A percentile compares a stretch with the other conserved stretches of the same genome.
phyloP scores from a whole-genome alignment of 2,329 filamentous ascomycete species.

The Bipolaris cookei region DNA sequence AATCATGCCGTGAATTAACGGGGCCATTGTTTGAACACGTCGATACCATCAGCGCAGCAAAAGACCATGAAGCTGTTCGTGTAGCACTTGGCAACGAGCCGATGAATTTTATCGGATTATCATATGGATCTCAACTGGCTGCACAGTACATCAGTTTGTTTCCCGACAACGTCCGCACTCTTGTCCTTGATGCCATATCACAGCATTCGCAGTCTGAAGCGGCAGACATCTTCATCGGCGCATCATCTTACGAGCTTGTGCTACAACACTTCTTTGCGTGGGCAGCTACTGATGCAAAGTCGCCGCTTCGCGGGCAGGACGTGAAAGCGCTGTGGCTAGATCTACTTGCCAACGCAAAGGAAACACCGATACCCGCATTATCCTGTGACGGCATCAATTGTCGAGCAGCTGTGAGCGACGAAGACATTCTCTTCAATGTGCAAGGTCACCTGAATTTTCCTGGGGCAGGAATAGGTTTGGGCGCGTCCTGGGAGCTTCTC shows the following conservation, averaged over 20 bases:
- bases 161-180: conserved; percentile 51
- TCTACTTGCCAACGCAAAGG: conserved; percentile 35
- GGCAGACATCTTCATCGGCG: conserved; percentile 46
- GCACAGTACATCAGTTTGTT: conserved; percentile 54
- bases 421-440: conserved; percentile 38
- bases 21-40: conserved; percentile 52
- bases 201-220: conserved; percentile 51
- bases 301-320: conserved; percentile 41
- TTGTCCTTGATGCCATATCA: conserved; percentile 55
- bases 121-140: conserved; percentile 56
- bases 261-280: conserved; percentile 50
- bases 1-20: conserved; percentile 50
- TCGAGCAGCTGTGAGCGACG: conserved; percentile 34
- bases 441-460: conserved; percentile 13
- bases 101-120: conserved; percentile 53
- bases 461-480: neutral
- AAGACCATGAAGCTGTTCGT: conserved; percentile 48
- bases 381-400: conserved; percentile 37
- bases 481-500: conserved; percentile 18
- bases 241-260: conserved; percentile 46
- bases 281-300: conserved; percentile 41
- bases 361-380: conserved; percentile 47
- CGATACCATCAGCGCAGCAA: conserved; percentile 47
- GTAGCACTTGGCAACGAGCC: conserved; percentile 44
- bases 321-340: conserved; percentile 28